Evolutionary conservation across 2,329 filamentous ascomycete genomes (phyloP), one percentile per base, ranked within the genome.

Genomic region (Thielaviopsis populi): DNA sequence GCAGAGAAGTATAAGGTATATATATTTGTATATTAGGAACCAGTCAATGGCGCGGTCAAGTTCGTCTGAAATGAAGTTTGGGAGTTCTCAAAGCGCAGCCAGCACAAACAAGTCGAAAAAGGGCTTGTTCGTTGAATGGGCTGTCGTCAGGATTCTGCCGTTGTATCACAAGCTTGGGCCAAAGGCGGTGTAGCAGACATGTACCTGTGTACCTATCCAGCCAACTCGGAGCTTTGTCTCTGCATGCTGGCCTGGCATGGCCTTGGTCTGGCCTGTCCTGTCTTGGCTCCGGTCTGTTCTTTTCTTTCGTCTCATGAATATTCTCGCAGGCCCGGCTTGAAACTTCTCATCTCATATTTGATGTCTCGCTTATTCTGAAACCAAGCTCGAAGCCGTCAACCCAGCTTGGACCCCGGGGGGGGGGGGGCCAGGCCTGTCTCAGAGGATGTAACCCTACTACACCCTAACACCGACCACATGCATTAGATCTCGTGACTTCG

Each of bases 141-240:
- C 27, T 59, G 63, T 50, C 53, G 41, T 50, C 41, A 62, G 59
- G 64, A 65, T 65, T 65, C 64, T 65, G 64, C 64, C 64, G 37
- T 27, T 53, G 53, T 60, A 63, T 63, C 60, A 60, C 64, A 63
- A 65, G 64, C 62, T 58, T 22, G 17, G 27, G 7, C 43, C 15
- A 43, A 65, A 63, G 60, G 64, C 64, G 64, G 64, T 65, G 59
- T 30, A 42, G 2, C 15, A 15, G 19, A 50, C 11, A 24, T 50
- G 11, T 50, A 27, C 15, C n/a, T n/a, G n/a, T n/a, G n/a, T n/a
- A n/a, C n/a, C n/a, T n/a, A n/a, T n/a, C n/a, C n/a, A n/a, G n/a
- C n/a, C n/a, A n/a, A n/a, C n/a, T n/a, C n/a, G n/a, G n/a, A 37
- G 33, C 33, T 50, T 50, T 50, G 10, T 17, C 10, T 11, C 10